Conservation (phyloP, 2,329 filamentous ascomycete species). For the Botrytis fragariae region DNA sequence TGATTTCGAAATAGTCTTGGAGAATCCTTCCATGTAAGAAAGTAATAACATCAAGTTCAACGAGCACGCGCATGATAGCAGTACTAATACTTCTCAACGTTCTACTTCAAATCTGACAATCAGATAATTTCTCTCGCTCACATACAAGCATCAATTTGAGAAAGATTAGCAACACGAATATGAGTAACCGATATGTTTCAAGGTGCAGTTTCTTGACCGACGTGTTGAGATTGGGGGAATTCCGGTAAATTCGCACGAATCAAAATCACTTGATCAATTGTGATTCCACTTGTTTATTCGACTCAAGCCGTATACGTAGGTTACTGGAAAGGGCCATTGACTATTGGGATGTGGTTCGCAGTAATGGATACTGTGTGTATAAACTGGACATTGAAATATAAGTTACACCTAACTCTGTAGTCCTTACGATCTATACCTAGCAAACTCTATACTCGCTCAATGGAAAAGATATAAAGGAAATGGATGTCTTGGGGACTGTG, state of each 20-base stretch:
- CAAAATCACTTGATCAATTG: background rate
- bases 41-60: background rate
- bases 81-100: background rate
- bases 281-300: background rate
- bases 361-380: background rate
- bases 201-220: too few species aligned
- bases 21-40: background rate
- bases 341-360: background rate
- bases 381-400: background rate
- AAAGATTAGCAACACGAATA: background rate
- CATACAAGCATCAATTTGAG: background rate
- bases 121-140: background rate
- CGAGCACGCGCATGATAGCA: background rate
- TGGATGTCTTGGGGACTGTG: background rate
- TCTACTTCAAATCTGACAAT: background rate
- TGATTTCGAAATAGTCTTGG: too few species aligned
- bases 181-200: background rate
- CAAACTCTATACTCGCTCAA: background rate
- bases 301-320: background rate
- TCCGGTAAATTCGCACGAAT: background rate
- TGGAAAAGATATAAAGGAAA: background rate
- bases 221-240: background rate
- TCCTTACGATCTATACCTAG: background rate
- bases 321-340: background rate
- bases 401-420: background rate